Conservation (phyloP, 176 grass and related monocot genomes). For the Olyra latifolia region DNA sequence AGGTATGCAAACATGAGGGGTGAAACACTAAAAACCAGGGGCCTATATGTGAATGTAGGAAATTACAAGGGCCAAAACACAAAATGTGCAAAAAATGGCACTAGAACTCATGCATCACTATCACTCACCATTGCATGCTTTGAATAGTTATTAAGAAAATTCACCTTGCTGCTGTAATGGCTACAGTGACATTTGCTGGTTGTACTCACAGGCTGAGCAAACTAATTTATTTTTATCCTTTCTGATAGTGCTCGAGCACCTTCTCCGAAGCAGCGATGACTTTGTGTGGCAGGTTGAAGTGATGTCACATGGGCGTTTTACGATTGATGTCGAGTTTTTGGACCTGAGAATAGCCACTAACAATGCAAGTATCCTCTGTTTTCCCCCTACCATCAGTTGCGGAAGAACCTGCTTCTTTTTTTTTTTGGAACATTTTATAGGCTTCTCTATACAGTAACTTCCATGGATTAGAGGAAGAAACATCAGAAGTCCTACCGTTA, state of each 20-base stretch:
- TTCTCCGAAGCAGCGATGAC: slow-evolving; percentile 85
- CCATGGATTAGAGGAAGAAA: neutral
- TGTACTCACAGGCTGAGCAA: neutral
- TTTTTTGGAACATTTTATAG: neutral
- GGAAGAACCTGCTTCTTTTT: neutral
- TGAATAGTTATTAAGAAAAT: too few species aligned
- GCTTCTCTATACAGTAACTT: neutral
- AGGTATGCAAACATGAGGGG: too few species aligned
- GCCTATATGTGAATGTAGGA: too few species aligned
- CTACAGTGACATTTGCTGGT: neutral
- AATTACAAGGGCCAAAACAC: too few species aligned
- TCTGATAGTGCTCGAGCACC: slow-evolving; percentile 50
- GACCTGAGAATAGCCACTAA: slow-evolving; percentile 65
- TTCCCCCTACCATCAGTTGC: neutral
- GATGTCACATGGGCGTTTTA: slow-evolving; percentile 63
- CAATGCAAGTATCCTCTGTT: slow-evolving; percentile 51
- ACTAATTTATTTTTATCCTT: neutral
- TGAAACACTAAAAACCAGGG: too few species aligned
- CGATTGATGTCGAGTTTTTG: slow-evolving; percentile 85
- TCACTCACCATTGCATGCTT: too few species aligned
- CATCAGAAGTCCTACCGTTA: neutral
- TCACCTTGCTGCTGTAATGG: neutral
- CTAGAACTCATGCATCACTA: too few species aligned
- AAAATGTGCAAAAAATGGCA: too few species aligned
- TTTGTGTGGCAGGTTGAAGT: slow-evolving; percentile 75